These are phyloP conservation scores for Ascochyta koolunga DNA, from an alignment of 2,329 filamentous ascomycete genomes.

Conservation along the genomic window DNA sequence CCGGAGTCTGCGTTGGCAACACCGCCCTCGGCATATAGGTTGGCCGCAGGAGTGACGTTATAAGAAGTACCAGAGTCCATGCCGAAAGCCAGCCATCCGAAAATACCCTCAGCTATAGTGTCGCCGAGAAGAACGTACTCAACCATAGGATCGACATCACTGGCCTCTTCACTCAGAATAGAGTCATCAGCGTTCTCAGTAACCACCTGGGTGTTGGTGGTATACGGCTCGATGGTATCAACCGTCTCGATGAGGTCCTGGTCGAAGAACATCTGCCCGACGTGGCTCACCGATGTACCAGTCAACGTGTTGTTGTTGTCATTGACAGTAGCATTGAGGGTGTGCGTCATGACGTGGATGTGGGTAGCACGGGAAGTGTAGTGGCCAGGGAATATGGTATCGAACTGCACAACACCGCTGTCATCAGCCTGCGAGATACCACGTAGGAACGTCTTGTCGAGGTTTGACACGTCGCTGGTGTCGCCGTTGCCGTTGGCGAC, in stretches of 20 bases:
- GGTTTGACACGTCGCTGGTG: constrained; percentile 38
- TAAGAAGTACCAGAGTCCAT: constrained; percentile 32
- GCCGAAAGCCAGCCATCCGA: constrained; percentile 45
- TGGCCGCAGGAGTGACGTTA: constrained; percentile 38
- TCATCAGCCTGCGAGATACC: constrained; percentile 55
- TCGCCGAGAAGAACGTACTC: constrained; percentile 65
- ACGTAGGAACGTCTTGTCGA: constrained; percentile 52
- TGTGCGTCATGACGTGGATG: constrained; percentile 49
- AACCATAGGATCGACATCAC: constrained; percentile 60
- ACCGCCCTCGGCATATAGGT: constrained; percentile 36
- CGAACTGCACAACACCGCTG: constrained; percentile 57
- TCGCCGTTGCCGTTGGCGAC: constrained; percentile 52
- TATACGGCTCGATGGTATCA: constrained; percentile 54
- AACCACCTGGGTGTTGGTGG: constrained; percentile 49
- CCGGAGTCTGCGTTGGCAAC: constrained; percentile 32
- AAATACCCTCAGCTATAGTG: constrained; percentile 41
- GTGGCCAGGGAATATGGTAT: constrained; percentile 56
- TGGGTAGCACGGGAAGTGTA: constrained; percentile 40
- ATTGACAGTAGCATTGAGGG: constrained; percentile 43
- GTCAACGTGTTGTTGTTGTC: constrained; percentile 59
- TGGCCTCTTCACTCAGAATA: constrained; percentile 56
- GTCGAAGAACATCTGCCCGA: constrained; percentile 71
- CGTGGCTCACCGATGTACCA: constrained; percentile 59
- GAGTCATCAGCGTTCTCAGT: constrained; percentile 60
- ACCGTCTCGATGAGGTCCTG: constrained; percentile 62